phyloP scores from a whole-genome alignment of 352 stramenopile species.

The Globisporangium takayamanum region DNA sequence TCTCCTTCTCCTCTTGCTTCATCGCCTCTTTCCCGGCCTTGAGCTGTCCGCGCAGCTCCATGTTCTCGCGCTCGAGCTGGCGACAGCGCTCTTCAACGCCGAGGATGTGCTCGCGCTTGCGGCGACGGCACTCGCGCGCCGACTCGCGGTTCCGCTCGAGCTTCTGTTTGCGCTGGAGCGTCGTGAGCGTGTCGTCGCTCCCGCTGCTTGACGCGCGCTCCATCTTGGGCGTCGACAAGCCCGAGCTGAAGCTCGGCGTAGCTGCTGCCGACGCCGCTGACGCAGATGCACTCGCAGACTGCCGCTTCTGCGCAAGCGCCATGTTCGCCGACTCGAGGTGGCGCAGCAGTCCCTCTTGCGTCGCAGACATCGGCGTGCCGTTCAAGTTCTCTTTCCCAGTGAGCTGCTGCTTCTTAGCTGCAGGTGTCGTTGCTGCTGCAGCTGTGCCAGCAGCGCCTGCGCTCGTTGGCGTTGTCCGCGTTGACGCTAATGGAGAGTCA shows the following conservation, averaged over 20 bases:
- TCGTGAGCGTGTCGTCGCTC: slow-evolving; percentile 35
- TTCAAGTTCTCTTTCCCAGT: slow-evolving; percentile 18
- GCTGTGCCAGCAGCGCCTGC: neutral
- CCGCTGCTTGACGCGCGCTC: slow-evolving; percentile 51
- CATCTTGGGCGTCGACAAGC: slow-evolving; percentile 36
- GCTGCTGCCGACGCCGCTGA: slow-evolving; percentile 5
- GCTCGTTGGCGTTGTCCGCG: slow-evolving; percentile 9
- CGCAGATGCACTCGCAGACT: slow-evolving; percentile 6
- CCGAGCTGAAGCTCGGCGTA: neutral
- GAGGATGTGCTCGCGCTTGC: slow-evolving; percentile 85
- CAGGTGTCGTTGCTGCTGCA: slow-evolving; percentile 11
- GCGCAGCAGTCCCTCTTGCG: slow-evolving; percentile 52
- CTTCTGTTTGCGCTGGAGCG: slow-evolving; percentile 73
- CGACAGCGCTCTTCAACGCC: slow-evolving; percentile 74
- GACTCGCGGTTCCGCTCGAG: slow-evolving; percentile 91
- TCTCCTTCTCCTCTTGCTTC: slow-evolving; percentile 81
- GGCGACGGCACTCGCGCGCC: slow-evolving; percentile 84
- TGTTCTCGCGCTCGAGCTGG: slow-evolving; percentile 87
- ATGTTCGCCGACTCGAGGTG: slow-evolving; percentile 73
- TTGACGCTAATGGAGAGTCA: slow-evolving; percentile 22
- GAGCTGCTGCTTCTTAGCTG: slow-evolving; percentile 21
- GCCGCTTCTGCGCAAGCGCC: slow-evolving; percentile 53
- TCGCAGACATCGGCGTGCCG: slow-evolving; percentile 36
- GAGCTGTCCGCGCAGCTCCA: slow-evolving; percentile 87
- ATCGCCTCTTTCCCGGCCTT: slow-evolving; percentile 85